Evolutionary conservation across 805 yeast genomes (phyloP), one percentile per base, ranked within the genome.

Genomic region (Peterozyma xylosa): DNA sequence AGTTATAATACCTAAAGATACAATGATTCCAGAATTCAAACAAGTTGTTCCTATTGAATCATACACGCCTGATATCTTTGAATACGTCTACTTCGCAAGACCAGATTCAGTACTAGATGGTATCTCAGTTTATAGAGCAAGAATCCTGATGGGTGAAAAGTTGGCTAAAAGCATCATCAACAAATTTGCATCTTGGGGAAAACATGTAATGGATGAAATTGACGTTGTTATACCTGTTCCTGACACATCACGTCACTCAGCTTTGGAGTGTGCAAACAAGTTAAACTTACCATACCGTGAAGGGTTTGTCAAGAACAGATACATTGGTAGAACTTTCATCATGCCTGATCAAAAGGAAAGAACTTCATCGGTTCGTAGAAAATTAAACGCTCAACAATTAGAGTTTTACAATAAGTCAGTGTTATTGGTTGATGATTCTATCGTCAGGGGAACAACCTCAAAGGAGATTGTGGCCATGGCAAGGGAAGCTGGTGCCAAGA

Each of bases 161-260:
- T 73, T 93, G 45, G 99, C 98, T 5, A 67, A 73, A 42, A 84
- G 80, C 56, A 83, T 93, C 50, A 52, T 62, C 27, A 49, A 59
- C 16, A 56, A 64, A 11, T 70, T 76, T 46, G 52, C 57, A 18
- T 37, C 42, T 1, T 67, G 67, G 14, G 68, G 67, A 13, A 69
- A 70, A 45, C 66, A 70, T 16, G 71, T 72, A 39, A 63, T 68
- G 36, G 64, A 73, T 42, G 77, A 77, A 48, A 82, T 93, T 45
- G 99, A 93, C 56, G 99, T 91, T 39, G 96, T 93, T 34, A 87
- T 93, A 46, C 97, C 99, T 2, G 99, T 93, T 11, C 99, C 99
- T 10, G 99, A 93, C 62, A 93, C 99, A 7, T 82, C 98, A n/a
- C 78, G 98, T 64, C 90, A 95, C 37, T 82, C 96, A 17, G 98